Percentiles rank a stretch among this genome's conserved stretches.
These are phyloP conservation scores for Priceomyces carsonii DNA, from an alignment of 805 yeast genomes.

Conservation along the genomic window DNA sequence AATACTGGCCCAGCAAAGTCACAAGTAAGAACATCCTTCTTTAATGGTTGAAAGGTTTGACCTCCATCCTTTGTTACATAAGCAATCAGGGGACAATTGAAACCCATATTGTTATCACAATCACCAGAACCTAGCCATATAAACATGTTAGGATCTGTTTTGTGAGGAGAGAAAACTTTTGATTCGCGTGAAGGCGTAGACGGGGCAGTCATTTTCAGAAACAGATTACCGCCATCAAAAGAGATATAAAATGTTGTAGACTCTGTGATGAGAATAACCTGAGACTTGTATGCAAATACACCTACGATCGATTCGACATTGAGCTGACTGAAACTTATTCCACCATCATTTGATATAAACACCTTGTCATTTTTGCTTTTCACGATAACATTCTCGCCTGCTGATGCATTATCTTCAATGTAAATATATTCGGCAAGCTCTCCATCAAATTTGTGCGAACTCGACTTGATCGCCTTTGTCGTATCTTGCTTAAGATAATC, in stretches of 20 bases:
- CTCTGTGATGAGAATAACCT: slow-evolving; percentile 54
- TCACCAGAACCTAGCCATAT: slow-evolving; percentile 68
- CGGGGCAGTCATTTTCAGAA: slow-evolving; percentile 51
- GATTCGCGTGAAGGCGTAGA: slow-evolving; percentile 39
- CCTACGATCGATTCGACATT: slow-evolving; percentile 34
- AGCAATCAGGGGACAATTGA: slow-evolving; percentile 57
- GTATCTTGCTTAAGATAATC: slow-evolving; percentile 19
- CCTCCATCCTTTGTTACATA: slow-evolving; percentile 73
- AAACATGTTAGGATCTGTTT: slow-evolving; percentile 53
- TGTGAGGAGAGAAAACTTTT: slow-evolving; percentile 61
- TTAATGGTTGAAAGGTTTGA: slow-evolving; percentile 52
- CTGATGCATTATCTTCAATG: slow-evolving; percentile 49
- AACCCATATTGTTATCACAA: slow-evolving; percentile 48
- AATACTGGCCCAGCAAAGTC: slow-evolving; percentile 63
- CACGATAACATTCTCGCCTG: slow-evolving; percentile 52
- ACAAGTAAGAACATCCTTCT: slow-evolving; percentile 59
- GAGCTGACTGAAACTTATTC: slow-evolving; percentile 38
- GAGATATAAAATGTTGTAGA: slow-evolving; percentile 56
- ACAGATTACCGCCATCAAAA: slow-evolving; percentile 64
- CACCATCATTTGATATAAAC: slow-evolving; percentile 60
- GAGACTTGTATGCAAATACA: slow-evolving; percentile 55
- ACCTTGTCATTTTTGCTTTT: slow-evolving; percentile 53
- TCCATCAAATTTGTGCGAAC: slow-evolving; percentile 50
- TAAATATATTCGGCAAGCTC: slow-evolving; percentile 57
- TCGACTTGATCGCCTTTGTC: slow-evolving; percentile 31